Conservation (phyloP, 352 stramenopile genomes). For the Elongisporangium senticosum region DNA sequence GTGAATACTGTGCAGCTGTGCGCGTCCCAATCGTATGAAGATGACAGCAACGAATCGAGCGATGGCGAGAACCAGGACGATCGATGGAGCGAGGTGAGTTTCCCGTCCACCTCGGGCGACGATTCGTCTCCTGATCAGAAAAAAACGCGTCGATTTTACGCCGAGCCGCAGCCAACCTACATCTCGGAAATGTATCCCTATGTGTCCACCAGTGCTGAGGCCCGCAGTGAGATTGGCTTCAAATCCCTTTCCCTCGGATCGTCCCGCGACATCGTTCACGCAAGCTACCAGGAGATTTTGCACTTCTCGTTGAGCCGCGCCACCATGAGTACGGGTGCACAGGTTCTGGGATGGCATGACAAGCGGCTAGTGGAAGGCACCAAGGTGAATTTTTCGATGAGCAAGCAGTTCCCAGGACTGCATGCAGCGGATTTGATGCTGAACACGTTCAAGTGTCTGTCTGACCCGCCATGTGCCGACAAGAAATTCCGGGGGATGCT, state of each 20-base stretch:
- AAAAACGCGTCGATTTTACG: conserved; percentile 20
- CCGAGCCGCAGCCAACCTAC: conserved; percentile 25
- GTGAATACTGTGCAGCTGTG: conserved; percentile 19
- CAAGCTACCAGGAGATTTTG: conserved; percentile 44
- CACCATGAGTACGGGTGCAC: conserved; percentile 38
- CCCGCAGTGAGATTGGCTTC: conserved; percentile 45
- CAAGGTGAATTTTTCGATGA: conserved; percentile 57
- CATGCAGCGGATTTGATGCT: conserved; percentile 42
- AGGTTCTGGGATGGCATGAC: conserved; percentile 65
- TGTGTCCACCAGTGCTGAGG: conserved; percentile 20
- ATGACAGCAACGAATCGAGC: conserved; percentile 9
- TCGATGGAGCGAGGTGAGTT: conserved; percentile 9
- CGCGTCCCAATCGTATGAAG: neutral
- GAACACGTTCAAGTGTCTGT: conserved; percentile 67
- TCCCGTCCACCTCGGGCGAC: conserved; percentile 23
- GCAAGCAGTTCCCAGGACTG: conserved; percentile 42
- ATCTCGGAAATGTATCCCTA: conserved; percentile 20
- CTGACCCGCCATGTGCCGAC: conserved; percentile 47
- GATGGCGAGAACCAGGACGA: conserved; percentile 10
- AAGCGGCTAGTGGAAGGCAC: conserved; percentile 45
- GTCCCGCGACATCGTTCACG: conserved; percentile 28
- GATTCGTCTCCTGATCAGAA: conserved; percentile 29
- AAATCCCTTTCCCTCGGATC: conserved; percentile 25
- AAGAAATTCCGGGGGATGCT: conserved; percentile 60
- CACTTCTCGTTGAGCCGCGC: conserved; percentile 46